Conservation (phyloP, 306 rosid genomes). For the Datisca glomerata region DNA sequence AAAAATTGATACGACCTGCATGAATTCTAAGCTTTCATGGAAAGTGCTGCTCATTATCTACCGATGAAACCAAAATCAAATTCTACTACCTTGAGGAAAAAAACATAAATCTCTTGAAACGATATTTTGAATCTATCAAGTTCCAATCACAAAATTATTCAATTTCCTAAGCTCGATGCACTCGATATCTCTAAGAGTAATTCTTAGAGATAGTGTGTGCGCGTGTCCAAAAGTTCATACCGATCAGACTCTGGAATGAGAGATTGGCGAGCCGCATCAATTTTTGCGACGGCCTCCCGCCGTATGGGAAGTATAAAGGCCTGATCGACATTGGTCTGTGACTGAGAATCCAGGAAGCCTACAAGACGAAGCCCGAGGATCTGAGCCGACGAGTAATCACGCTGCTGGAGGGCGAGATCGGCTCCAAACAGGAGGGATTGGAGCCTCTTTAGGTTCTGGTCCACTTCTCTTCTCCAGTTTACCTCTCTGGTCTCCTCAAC, state of each 20-base stretch:
- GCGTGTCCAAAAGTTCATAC: slow-evolving; percentile 18
- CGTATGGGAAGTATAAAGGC: slow-evolving; percentile 62
- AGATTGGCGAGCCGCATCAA: slow-evolving; percentile 36
- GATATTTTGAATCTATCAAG: no score
- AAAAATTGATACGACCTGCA: no score
- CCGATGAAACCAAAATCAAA: no score
- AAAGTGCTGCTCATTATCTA: no score
- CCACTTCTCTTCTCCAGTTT: slow-evolving; percentile 51
- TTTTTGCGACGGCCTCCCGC: slow-evolving; percentile 32
- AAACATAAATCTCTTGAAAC: no score
- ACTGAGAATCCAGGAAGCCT: slow-evolving; percentile 63
- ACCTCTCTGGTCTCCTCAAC: slow-evolving; percentile 23
- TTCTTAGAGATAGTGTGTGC: background rate
- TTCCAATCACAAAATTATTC: no score
- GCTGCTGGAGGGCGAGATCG: slow-evolving; percentile 40
- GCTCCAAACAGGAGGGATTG: slow-evolving; percentile 75
- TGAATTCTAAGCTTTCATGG: no score
- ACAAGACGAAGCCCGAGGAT: slow-evolving; percentile 65
- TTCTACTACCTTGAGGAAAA: no score
- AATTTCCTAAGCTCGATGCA: background rate
- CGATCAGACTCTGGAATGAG: slow-evolving; percentile 56
- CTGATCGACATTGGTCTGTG: slow-evolving; percentile 36
- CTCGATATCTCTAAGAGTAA: no score
- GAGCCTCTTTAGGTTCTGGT: slow-evolving; percentile 48
- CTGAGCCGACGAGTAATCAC: slow-evolving; percentile 51